phyloP scores from a whole-genome alignment of 805 yeast species.

The Lipomyces japonicus region DNA sequence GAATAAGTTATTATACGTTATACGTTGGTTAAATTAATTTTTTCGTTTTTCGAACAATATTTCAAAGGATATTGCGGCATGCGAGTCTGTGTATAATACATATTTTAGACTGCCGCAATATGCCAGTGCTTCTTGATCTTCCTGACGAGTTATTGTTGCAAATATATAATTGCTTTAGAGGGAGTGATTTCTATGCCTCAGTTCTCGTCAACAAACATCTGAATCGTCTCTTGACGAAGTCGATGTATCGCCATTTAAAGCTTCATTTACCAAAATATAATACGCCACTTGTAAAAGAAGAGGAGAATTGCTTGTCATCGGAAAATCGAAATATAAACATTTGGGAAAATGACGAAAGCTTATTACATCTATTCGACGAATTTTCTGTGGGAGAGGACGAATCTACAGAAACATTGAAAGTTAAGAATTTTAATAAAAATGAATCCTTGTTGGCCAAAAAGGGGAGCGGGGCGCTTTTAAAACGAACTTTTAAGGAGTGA shows the following conservation, averaged over 20 bases:
- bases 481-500: conserved; percentile 25
- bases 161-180: conserved; percentile 17
- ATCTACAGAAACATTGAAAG: too few species aligned
- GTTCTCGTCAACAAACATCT: conserved; percentile 24
- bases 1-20: too few species aligned
- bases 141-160: conserved; percentile 25
- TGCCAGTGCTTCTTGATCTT: conserved; percentile 15
- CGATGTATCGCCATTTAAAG: conserved; percentile 23
- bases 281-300: background rate
- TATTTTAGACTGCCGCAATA: too few species aligned
- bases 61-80: too few species aligned
- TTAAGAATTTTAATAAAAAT: too few species aligned
- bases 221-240: conserved; percentile 15
- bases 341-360: conserved; percentile 10
- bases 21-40: too few species aligned
- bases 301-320: background rate
- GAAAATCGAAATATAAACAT: conserved; percentile 1
- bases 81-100: too few species aligned
- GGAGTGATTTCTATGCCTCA: conserved; percentile 25
- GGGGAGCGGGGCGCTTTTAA: conserved; percentile 25
- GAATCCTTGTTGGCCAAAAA: conserved; percentile 4
- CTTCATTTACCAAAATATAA: conserved; percentile 16
- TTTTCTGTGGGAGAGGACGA: conserved; percentile 10
- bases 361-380: conserved; percentile 12
- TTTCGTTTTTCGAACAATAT: too few species aligned